A percentile compares a stretch with the other conserved stretches of the same genome.
These are phyloP conservation scores for Collybiopsis luxurians DNA, from an alignment of 768 basidiomycete genomes.

Conservation along the genomic window DNA sequence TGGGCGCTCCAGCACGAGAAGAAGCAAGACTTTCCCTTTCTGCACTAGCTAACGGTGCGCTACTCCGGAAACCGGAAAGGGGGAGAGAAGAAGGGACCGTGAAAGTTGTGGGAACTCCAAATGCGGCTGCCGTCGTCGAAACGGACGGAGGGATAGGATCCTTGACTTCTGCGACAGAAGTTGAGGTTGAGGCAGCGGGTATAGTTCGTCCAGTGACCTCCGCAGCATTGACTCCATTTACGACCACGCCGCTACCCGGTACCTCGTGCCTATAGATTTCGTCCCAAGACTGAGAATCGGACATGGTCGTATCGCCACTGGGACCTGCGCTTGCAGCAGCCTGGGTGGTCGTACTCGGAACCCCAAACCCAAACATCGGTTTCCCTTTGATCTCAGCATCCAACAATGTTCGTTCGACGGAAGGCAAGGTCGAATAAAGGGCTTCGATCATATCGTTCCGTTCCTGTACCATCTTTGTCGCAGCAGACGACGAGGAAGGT, in stretches of 20 bases:
- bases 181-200: constrained; percentile 1
- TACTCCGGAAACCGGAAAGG: background rate
- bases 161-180: constrained; percentile 6
- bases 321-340: constrained; percentile 15
- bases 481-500: constrained; percentile 37
- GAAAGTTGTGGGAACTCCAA: background rate
- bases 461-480: constrained; percentile 40
- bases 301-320: constrained; percentile 23
- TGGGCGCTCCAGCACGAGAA: background rate
- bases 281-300: constrained; percentile 66
- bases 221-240: constrained; percentile 16
- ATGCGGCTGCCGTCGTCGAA: background rate
- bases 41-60: background rate
- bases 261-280: constrained; percentile 23
- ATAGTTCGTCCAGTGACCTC: constrained; percentile 12
- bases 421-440: constrained; percentile 59
- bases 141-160: background rate
- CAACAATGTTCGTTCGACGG: constrained; percentile 58
- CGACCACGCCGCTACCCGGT: constrained; percentile 12
- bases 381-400: constrained; percentile 52
- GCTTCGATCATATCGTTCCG: constrained; percentile 71
- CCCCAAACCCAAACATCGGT: background rate
- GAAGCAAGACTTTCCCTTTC: constrained; percentile 1
- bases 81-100: constrained; percentile 1
- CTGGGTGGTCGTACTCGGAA: background rate